A percentile compares a stretch with the other conserved stretches of the same genome.
phyloP scores from a whole-genome alignment of 139 green algal genomes.

The Haematococcus sp. region DNA sequence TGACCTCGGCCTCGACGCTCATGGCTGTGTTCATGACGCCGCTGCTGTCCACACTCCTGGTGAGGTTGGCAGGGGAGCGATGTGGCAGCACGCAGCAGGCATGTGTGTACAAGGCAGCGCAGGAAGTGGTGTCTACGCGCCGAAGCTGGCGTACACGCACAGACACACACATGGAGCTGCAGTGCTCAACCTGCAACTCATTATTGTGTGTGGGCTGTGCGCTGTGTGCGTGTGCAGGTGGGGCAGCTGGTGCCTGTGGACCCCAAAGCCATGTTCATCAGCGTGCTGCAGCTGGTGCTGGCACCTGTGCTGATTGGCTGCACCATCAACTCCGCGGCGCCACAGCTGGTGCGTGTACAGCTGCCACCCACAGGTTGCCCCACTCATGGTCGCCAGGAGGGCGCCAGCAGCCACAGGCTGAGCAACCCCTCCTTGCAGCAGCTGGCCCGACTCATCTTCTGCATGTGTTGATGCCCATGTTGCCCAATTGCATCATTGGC shows the following conservation, averaged over 20 bases:
- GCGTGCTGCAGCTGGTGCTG: conserved; percentile 57
- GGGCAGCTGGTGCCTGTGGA: conserved; percentile 56
- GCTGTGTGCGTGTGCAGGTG: not conserved
- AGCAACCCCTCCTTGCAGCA: too few relatives aligned
- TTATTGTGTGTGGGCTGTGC: too few relatives aligned
- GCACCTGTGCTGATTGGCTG: conserved; percentile 51
- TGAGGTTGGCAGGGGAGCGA: conserved; percentile 5
- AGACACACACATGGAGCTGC: too few relatives aligned
- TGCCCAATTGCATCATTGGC: not conserved
- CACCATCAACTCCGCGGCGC: conserved; percentile 27
- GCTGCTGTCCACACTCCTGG: conserved; percentile 49
- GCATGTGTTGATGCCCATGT: not conserved
- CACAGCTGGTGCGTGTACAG: not conserved
- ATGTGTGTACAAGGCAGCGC: not conserved
- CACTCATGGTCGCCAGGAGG: not conserved
- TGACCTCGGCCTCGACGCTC: conserved; percentile 42
- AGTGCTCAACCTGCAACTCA: too few relatives aligned
- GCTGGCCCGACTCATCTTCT: too few relatives aligned
- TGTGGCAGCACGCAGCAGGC: too few relatives aligned
- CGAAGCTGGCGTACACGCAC: too few relatives aligned
- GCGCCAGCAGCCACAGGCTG: too few relatives aligned
- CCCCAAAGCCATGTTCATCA: conserved; percentile 54
- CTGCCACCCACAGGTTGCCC: not conserved
- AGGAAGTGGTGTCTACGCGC: not conserved
- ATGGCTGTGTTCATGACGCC: conserved; percentile 56